Evolutionary conservation across 2,329 filamentous ascomycete genomes (phyloP), one percentile per base, ranked within the genome.

Genomic region (Fusarium tupiense): DNA sequence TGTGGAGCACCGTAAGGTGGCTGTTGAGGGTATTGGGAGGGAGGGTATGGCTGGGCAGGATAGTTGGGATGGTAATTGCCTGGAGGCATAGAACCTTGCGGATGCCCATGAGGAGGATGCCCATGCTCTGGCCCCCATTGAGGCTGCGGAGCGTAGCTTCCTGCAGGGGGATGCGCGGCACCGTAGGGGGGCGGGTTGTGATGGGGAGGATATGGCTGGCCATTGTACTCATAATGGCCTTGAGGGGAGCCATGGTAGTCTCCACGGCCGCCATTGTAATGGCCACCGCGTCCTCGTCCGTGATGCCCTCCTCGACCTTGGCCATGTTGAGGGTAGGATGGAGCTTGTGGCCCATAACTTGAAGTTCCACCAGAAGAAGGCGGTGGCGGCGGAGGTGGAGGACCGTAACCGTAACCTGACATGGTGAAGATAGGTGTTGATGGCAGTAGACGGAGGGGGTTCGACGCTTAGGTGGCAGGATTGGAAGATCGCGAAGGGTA

Each of bases 41-140:
- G 78, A 38, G 81, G 80, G 67, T 90, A 91, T 14, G 84, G 80
- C 75, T 90, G 90, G 46, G 87, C 86, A 44, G 88, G 85, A 77
- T 90, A 91, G 80, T 88, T 89, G 40, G 88, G 88, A 73, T 90
- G 89, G 76, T 90, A 90, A 76, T 88, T 88, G 69, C 86, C 83
- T 38, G 87, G 81, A 57, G 88, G 85, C 40, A 90, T 81, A 35
- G 87, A 86, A 61, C 84, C 79, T 46, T 85, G 84, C 49, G 83
- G 81, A 76, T 88, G 88, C 40, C 84, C 80, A 31, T 86, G 83
- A n/a, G 81, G 80, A 71, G 84, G 83, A 38, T 82, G 82, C 11
- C 77, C 80, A 58, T 83, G 83, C 22, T 86, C 84, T 38, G 81
- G 80, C 29, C 80, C 75, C 83, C 84, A 86, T 74, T 86, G 85